Base-by-base conservation (phyloP, 225 moss, liverwort and hornwort genomes). In the Anthoceros angustus region DNA sequence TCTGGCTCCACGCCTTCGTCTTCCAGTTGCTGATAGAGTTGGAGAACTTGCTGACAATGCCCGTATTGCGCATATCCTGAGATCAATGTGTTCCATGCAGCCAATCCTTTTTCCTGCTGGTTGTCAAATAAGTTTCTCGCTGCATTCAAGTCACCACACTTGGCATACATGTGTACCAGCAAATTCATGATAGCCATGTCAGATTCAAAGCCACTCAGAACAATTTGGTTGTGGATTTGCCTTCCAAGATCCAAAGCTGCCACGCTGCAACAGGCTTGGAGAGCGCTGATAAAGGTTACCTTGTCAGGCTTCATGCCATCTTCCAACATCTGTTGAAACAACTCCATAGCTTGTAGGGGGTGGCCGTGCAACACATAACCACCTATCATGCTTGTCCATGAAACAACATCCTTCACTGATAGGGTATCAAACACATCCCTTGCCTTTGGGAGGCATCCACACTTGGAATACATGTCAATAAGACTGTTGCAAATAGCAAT, bases 171-270 rank as follows among this genome's bases (percentile, higher is more conserved):
- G 32, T 60, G 4, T 2, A 60, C 0, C 20, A 71, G 49, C 1
- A 64, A 38, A 24, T 5, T 71, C 49, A 45, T 61, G 5, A 71
- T 23, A 12, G 14, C 50, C 42, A 71, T 64, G 46, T 49, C 4
- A 43, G 70, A 71, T 71, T 71, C 25, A 32, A 25, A n/a, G 42
- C 43, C 64, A 40, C 10, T 20, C 26, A 43, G 15, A 25, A 25
- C 64, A 41, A 71, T 43, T 16, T 64, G 32, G 7, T 26, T 65
- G 55, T 71, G 70, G 48, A 71, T 65, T 12, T 71, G 48, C 55
- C 64, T 70, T 46, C 65, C 65, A 21, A 48, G 8, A 26, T 70
- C 64, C 64, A 65, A 61, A 69, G 68, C 68, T 40, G 60, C 43
- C 50, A 49, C 50, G n/a, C 55, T 68, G 39, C 23, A 49, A 55